These are phyloP conservation scores for Ambrosia hybrid DNA, from an alignment of 140 eudicot species.

Conservation along the genomic window DNA sequence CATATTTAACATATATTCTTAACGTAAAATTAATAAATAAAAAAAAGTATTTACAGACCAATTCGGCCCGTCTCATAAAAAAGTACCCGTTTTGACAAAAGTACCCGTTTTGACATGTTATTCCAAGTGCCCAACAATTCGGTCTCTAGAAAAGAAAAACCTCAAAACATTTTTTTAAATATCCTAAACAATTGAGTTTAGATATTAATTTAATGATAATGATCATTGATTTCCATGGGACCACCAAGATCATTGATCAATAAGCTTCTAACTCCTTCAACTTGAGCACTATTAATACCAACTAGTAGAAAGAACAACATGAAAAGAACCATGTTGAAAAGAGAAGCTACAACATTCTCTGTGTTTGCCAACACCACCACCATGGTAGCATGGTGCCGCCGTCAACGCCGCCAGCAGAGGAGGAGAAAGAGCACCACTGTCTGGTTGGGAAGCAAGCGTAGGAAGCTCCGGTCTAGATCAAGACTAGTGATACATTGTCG, in stretches of 20 bases:
- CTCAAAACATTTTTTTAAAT: not conserved
- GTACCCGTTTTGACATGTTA: not conserved
- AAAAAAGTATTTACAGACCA: not conserved
- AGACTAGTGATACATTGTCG: slow-evolving; percentile 53
- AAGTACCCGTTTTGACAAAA: too few species aligned
- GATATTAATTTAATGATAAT: slow-evolving; percentile 19
- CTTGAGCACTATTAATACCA: slow-evolving; percentile 31
- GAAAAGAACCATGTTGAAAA: slow-evolving; percentile 22
- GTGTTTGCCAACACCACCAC: slow-evolving; percentile 50
- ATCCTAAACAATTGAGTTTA: slow-evolving; percentile 1
- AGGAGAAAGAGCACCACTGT: slow-evolving; percentile 32
- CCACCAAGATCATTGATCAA: slow-evolving; percentile 38
- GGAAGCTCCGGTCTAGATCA: slow-evolving; percentile 45
- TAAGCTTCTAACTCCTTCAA: slow-evolving; percentile 24
- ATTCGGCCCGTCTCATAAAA: not conserved
- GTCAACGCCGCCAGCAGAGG: slow-evolving; percentile 38
- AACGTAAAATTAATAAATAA: not conserved
- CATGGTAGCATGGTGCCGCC: slow-evolving; percentile 55
- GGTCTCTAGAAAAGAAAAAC: too few species aligned
- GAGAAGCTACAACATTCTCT: slow-evolving; percentile 40
- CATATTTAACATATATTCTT: not conserved
- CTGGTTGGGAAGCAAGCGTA: slow-evolving; percentile 57
- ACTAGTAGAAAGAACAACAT: slow-evolving; percentile 10
- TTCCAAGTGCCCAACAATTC: not conserved
- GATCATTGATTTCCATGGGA: slow-evolving; percentile 41